Base-by-base conservation (phyloP, 2,329 filamentous ascomycete species). In the Rhynchosporium agropyri region DNA sequence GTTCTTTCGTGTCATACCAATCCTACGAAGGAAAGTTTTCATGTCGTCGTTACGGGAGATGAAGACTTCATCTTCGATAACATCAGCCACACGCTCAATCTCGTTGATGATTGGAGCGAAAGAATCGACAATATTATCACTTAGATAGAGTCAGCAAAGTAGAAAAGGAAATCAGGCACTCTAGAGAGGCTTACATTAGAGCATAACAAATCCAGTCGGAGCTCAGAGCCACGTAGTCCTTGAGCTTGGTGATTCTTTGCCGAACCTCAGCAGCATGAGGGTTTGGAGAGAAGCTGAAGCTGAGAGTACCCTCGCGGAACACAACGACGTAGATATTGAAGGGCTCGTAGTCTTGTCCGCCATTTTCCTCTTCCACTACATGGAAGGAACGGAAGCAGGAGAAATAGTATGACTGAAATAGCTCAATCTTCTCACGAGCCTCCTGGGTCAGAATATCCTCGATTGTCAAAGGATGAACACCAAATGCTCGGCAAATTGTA, bases 151-250 rank as follows among this genome's bases (percentile, higher is more conserved):
- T 64, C 29, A 62, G 55, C 49, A 58, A 10, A 5, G 13, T 3
- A 48, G 9, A 36, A 36, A 36, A 6, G 33, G 33, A 20, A 40
- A 8, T 20, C 20, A 20, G 20, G 20, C 20, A 20, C 1, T 20
- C 20, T 20, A 20, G 20, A 20, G 20, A 38, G 50, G 79, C 88
- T 82, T 81, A 92, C 89, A 99, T 98, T 73, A 99, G 83, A 49
- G 95, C 95, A 75, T 99, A 99, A 80, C 95, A 99, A 70, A 98
- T 96, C 94, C 96, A 99, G 77, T 99, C 95, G 70, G 92, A 93
- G 74, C 92, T 96, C 45, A 99, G 83, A 65, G 93, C 89, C 71
- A 98, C 90, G 73, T 97, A 98, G 74, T 99, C 95, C 73, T 96
- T 94, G 61, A 99, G 82, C 70, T 92, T 90, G 29, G 91, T 89